These are phyloP conservation scores for Kwoniella bestiolae DNA, from an alignment of 768 basidiomycete genomes.

Conservation along the genomic window DNA sequence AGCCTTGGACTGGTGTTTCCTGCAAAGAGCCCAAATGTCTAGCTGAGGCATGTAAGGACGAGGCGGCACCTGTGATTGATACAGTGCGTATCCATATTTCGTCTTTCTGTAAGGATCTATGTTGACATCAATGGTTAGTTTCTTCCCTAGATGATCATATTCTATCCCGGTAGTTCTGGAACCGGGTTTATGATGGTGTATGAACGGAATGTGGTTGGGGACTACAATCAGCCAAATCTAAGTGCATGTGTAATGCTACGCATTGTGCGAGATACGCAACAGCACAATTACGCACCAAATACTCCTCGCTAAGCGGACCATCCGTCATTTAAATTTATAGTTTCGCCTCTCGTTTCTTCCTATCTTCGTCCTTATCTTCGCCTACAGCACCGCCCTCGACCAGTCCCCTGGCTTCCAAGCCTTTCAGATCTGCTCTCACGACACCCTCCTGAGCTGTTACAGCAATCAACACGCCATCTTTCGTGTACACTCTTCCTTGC, in stretches of 20 bases:
- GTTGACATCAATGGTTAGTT: not conserved
- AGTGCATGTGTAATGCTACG: too few species aligned
- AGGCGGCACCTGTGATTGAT: not conserved
- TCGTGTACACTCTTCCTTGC: constrained; percentile 52
- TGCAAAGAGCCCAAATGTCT: not conserved
- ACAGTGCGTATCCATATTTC: not conserved
- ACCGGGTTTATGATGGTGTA: too few species aligned
- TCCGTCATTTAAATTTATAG: constrained; percentile 2
- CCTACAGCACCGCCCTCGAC: constrained; percentile 68
- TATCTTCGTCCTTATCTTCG: constrained; percentile 33
- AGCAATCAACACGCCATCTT: constrained; percentile 51
- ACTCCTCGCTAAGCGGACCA: not conserved
- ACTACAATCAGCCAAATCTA: too few species aligned
- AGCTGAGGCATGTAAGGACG: constrained; percentile 2
- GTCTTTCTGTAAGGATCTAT: not conserved
- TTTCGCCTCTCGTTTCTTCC: constrained; percentile 15
- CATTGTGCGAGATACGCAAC: too few species aligned
- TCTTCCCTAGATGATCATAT: not conserved
- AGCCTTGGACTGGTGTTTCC: constrained; percentile 1
- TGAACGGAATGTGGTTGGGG: too few species aligned
- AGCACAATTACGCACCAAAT: not conserved
- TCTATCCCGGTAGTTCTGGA: too few species aligned
- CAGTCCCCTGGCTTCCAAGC: constrained; percentile 70
- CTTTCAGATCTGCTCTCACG: constrained; percentile 64
- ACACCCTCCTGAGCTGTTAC: constrained; percentile 57